Percentiles rank a stretch among this genome's conserved stretches.
phyloP scores from a whole-genome alignment of 2,329 filamentous ascomycete species.

The Endothia cerciana region DNA sequence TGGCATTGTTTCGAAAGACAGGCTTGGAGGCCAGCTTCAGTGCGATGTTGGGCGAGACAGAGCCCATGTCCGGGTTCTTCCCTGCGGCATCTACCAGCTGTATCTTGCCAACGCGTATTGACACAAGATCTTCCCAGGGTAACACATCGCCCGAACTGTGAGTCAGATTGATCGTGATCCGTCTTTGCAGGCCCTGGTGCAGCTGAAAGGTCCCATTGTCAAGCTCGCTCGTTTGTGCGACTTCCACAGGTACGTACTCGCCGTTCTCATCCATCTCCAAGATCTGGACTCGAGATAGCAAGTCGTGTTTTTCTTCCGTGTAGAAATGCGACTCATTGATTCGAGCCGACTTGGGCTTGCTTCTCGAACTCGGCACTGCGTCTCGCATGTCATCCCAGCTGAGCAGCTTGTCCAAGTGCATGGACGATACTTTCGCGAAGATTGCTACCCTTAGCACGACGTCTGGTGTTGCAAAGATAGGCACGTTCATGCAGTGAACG shows the following conservation, averaged over 20 bases:
- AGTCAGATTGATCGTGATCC: constrained; percentile 84
- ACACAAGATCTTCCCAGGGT: constrained; percentile 83
- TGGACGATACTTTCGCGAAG: constrained; percentile 86
- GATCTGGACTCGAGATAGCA: constrained; percentile 86
- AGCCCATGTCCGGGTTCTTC: constrained; percentile 79
- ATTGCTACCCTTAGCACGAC: constrained; percentile 84
- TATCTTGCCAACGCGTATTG: constrained; percentile 78
- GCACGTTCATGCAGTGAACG: constrained; percentile 96
- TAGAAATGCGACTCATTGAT: constrained; percentile 93
- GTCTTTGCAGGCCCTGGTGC: constrained; percentile 89
- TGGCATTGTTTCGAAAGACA: constrained; percentile 80
- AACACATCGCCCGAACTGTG: constrained; percentile 88
- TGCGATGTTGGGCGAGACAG: constrained; percentile 72
- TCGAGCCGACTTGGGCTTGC: constrained; percentile 62
- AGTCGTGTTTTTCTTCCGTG: constrained; percentile 89
- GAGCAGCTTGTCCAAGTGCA: constrained; percentile 95
- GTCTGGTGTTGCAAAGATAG: constrained; percentile 74
- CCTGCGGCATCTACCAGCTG: constrained; percentile 83
- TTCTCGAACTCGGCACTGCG: constrained; percentile 62
- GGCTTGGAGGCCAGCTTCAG: constrained; percentile 80
- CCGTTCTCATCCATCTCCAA: constrained; percentile 91
- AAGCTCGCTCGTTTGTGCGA: constrained; percentile 80
- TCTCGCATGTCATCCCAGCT: constrained; percentile 99
- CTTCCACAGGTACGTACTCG: constrained; percentile 89
- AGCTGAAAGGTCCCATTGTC: constrained; percentile 93